These are phyloP conservation scores for Nadsonia commutata DNA, from an alignment of 1,139 yeast genomes.

Conservation along the genomic window DNA sequence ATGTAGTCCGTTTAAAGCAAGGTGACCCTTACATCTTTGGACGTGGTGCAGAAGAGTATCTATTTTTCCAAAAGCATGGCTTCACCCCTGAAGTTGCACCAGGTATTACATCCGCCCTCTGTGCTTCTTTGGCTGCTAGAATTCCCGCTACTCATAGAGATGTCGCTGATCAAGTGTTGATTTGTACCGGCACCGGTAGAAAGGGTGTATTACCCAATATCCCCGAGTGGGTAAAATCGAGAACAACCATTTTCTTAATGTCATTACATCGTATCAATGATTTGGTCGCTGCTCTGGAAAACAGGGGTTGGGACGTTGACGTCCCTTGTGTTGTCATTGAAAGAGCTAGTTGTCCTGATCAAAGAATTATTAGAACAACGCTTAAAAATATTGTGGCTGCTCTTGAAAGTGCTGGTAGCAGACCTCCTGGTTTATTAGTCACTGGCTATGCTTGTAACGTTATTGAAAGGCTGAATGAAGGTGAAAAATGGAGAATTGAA, in stretches of 20 bases:
- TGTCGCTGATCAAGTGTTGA: constrained; percentile 80
- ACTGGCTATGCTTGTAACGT: constrained; percentile 72
- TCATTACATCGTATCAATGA: constrained; percentile 70
- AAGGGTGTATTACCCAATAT: constrained; percentile 67
- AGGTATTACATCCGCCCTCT: constrained; percentile 81
- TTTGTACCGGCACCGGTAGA: constrained; percentile 92
- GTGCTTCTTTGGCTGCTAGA: constrained; percentile 73
- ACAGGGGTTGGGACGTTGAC: constrained; percentile 47
- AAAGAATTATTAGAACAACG: constrained; percentile 65
- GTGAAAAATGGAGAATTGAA: constrained; percentile 36
- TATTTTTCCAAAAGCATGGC: constrained; percentile 54
- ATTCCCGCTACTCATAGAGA: constrained; percentile 90
- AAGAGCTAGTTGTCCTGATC: constrained; percentile 88
- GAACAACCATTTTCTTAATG: constrained; percentile 87
- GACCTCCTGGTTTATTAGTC: constrained; percentile 88
- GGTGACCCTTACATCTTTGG: constrained; percentile 98
- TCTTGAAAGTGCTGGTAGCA: constrained; percentile 64
- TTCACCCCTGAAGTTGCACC: constrained; percentile 62
- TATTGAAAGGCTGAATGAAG: constrained; percentile 17
- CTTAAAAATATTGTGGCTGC: constrained; percentile 55
- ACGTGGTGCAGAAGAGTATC: constrained; percentile 87
- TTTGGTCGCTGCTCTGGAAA: constrained; percentile 43
- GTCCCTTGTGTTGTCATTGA: constrained; percentile 81
- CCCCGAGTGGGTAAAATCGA: constrained; percentile 54
- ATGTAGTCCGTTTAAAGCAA: constrained; percentile 81